Evolutionary conservation across 106 monocot species (phyloP).

Genomic region (Apostasia shenzhenica): DNA sequence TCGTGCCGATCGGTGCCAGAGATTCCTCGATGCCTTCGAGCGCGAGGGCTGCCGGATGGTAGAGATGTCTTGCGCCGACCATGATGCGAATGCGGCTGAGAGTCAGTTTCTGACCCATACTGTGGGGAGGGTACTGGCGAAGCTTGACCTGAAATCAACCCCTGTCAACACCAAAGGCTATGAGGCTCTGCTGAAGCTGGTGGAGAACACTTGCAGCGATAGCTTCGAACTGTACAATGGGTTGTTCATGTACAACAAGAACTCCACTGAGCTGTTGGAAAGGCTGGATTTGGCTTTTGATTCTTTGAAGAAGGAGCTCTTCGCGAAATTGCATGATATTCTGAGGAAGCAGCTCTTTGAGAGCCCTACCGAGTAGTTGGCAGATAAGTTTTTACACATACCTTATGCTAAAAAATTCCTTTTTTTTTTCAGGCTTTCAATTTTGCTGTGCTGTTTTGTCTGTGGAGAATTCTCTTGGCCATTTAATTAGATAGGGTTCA

Average conservation of each 20-base stretch:
- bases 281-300: conserved; percentile 44
- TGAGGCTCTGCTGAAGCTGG: conserved; percentile 44
- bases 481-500: too few relatives aligned
- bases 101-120: conserved; percentile 72
- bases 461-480: too few relatives aligned
- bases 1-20: conserved; percentile 18
- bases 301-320: conserved; percentile 51
- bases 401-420: too few relatives aligned
- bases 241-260: conserved; percentile 71
- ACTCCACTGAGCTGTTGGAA: conserved; percentile 47
- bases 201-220: conserved; percentile 48
- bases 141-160: conserved; percentile 35
- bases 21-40: conserved; percentile 48
- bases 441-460: too few relatives aligned
- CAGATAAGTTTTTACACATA: too few relatives aligned
- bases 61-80: conserved; percentile 64
- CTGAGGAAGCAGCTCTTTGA: conserved; percentile 49
- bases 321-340: conserved; percentile 39
- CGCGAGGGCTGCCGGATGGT: conserved; percentile 63
- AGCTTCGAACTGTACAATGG: conserved; percentile 71
- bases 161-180: conserved; percentile 65
- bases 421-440: too few relatives aligned
- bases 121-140: conserved; percentile 44
- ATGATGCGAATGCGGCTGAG: conserved; percentile 45
- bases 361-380: neutral